Base-by-base conservation (phyloP, 106 monocot genomes). In the Cymbidium sinense region DNA sequence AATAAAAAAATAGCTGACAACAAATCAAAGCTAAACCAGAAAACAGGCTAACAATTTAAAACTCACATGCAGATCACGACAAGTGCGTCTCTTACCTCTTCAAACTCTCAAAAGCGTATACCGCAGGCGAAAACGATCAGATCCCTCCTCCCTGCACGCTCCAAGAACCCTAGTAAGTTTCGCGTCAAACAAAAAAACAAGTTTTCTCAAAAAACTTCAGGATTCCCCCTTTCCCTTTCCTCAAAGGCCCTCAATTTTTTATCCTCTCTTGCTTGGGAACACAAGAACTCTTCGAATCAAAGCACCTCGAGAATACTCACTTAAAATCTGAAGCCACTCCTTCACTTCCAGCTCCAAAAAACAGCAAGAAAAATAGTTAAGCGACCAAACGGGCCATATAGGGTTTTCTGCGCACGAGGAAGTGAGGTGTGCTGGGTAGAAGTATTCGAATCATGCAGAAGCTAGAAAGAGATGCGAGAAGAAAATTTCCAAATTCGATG, bases 31-130 rank as follows among this genome's bases (percentile, higher is more conserved):
- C 3, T 11, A 34, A 54, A 51, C 51, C 34, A 76, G 34, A 33
- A 54, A 29, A 17, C 30, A 33, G 17, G 54, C 9, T 25, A 3
- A 36, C 17, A 30, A 0, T 31, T 76, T 34, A n/a, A n/a, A n/a
- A 58, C 76, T 35, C 76, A 35, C 52, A 76, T 34, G 33, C 34
- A 35, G 33, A 55, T 76, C 76, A 58, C 52, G 34, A 76, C 55
- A 76, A 76, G 30, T 52, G 76, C 52, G 54, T 55, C 58, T 6
- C 52, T 55, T 76, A 21, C 76, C 34, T 71, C 20, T 61, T 27
- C 23, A n/a, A 23, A 61, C 47, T 7, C 61, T 67, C 67, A 15
- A 67, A 67, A 67, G 28, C 15, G 67, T 29, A 3, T 33, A 13
- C 9, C 2, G 3, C 67, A 23, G 61, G 4, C 23, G 6, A 25